Evolutionary conservation across 331 rosid species (phyloP), one percentile per base, ranked within the genome.

Genomic region (Spiraea crenata): DNA sequence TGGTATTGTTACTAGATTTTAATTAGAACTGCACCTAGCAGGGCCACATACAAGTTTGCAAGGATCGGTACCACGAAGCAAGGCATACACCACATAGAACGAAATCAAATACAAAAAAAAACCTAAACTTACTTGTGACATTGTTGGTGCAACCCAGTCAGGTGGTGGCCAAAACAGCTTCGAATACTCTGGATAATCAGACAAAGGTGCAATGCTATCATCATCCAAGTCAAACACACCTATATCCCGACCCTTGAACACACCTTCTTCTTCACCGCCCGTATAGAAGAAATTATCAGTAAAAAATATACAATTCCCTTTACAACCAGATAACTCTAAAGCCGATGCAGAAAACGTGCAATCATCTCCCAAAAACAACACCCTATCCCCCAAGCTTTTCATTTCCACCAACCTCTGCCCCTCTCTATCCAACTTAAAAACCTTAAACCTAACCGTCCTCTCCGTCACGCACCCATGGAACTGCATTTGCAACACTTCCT

Each of bases 131-230:
- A 81, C 90, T 55, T 76, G 67, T 12, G 46, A 47, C 37, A 73
- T 63, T 15, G 45, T 57, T n/a, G 60, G 56, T 31, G 76, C 41
- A 46, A 83, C 65, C 98, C 96, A 92, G 44, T 74, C 65, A 4
- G 95, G 96, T 3, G 89, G 87, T 3, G 95, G 92, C 88, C 96
- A 88, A 78, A 92, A 89, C 75, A 92, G 76, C 80, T 79, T 76
- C 5, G 76, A 71, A 72, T 79, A 80, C 52, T 72, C 77, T 0
- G 88, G 86, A 46, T 16, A 74, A 78, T 85, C 79, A 10, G 79
- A 48, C 58, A 93, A 70, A 20, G 83, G 89, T 0, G 72, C 79
- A 72, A 88, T 85, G 49, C 51, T 58, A 58, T 80, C 78, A 39
- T 40, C 78, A 57, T 76, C 90, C 72, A 90, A 66, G 71, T 76